These are phyloP conservation scores for Microbotryomycetes sp. DNA, from an alignment of 1,284 basidiomycete species.

Conservation along the genomic window DNA sequence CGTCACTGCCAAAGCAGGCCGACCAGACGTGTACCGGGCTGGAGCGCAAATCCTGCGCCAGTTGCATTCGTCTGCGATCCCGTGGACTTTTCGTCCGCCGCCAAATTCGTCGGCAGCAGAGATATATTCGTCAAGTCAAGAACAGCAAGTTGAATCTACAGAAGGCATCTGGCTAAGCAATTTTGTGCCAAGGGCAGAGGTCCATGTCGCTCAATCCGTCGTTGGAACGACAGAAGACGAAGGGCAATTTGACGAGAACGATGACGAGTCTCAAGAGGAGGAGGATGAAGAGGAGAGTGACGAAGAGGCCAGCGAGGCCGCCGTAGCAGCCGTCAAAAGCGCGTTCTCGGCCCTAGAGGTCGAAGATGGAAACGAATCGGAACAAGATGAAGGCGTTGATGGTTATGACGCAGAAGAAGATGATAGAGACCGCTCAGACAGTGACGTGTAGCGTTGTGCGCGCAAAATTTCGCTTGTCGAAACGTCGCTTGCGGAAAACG, in stretches of 20 bases:
- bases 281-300: conserved; percentile 37
- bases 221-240: conserved; percentile 13
- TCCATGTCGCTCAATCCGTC: conserved; percentile 45
- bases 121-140: conserved; percentile 11
- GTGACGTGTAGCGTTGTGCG: not conserved
- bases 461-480: not conserved
- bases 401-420: not conserved
- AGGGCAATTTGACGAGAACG: conserved; percentile 40
- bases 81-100: conserved; percentile 30
- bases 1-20: conserved; percentile 76
- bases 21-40: conserved; percentile 78
- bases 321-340: not conserved
- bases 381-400: conserved; percentile 10
- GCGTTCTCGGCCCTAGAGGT: not conserved
- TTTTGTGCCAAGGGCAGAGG: conserved; percentile 62
- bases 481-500: not conserved
- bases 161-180: conserved; percentile 30
- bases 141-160: conserved; percentile 3
- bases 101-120: conserved; percentile 2
- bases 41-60: conserved; percentile 59
- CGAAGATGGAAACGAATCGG: not conserved
- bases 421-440: conserved; percentile 5
- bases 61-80: conserved; percentile 33
- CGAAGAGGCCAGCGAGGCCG: not conserved
- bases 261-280: conserved; percentile 40